Base-by-base conservation (phyloP, 345 rosid genomes). In the Aquilaria yunnanensis region DNA sequence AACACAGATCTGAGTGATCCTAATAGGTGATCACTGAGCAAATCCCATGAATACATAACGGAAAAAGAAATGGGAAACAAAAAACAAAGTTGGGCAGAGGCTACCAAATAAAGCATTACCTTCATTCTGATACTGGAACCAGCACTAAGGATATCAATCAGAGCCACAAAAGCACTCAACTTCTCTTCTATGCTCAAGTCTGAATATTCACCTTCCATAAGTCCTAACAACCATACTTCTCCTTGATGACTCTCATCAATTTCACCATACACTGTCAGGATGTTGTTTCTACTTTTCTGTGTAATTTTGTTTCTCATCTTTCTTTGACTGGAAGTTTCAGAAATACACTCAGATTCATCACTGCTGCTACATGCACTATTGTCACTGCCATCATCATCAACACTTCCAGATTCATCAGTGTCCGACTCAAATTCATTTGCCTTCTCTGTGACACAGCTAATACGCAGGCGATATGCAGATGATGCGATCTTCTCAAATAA, bases 191-290 rank as follows among this genome's bases (percentile, higher is more conserved):
- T 81, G 76, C 87, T 83, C 75, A 90, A 68, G 75, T 81, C 90
- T 48, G 92, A 83, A 85, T 94, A 94, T 81, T 94, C 99, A 31
- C 96, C 95, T 74, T 94, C 99, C 89, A 82, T 77, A 47, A 90
- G 84, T 67, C 97, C 99, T 65, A 88, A 75, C 72, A 94, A 68
- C 97, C 99, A 94, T 55, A 85, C 84, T 65, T 88, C 97, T 76
- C 97, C 99, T 5, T 83, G 86, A 67, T 77, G 83, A 79, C 96
- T 88, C 83, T 94, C 99, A 83, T 94, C 99, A 77, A 94, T 90
- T 81, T 94, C 99, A 67, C 71, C 74, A 65, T 78, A 56, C 14
- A 81, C 67, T 14, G 72, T 72, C 59, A 81, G 33, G 70, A 59
- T 68, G 47, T 75, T 77, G 54, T 68, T 75, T 79, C 74, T 80